A percentile compares a stretch with the other conserved stretches of the same genome.
phyloP scores from a whole-genome alignment of 2,329 filamentous ascomycete species.

The Penicillium thymicola region DNA sequence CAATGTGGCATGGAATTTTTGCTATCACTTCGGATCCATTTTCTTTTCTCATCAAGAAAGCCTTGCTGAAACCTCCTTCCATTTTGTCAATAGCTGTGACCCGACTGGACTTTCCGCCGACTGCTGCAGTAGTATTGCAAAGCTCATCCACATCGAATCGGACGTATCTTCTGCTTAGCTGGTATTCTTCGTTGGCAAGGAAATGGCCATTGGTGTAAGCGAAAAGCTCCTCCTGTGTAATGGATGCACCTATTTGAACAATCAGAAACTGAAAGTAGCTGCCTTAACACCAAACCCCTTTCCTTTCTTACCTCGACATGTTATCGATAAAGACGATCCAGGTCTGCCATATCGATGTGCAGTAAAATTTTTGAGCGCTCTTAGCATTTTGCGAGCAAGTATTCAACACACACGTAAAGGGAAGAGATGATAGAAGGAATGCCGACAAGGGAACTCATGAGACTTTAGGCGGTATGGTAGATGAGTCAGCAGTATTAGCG shows the following conservation, averaged over 20 bases:
- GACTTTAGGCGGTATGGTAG: background rate
- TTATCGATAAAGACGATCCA: slow-evolving; percentile 9
- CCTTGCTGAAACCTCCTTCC: background rate
- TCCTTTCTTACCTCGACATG: slow-evolving; percentile 16
- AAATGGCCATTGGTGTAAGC: background rate
- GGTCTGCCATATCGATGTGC: background rate
- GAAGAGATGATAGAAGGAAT: background rate
- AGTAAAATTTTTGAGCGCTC: slow-evolving; percentile 4
- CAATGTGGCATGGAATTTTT: background rate
- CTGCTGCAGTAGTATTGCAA: background rate
- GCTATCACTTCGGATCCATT: background rate
- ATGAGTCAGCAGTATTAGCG: background rate
- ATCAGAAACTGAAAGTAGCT: slow-evolving; percentile 5
- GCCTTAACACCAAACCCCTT: slow-evolving; percentile 1
- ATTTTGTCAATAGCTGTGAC: background rate
- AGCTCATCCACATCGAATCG: background rate
- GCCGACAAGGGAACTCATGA: background rate
- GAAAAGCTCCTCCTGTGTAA: slow-evolving; percentile 23
- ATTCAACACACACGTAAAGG: background rate
- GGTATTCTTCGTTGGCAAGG: background rate
- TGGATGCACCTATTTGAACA: slow-evolving; percentile 20
- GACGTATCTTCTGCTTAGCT: background rate
- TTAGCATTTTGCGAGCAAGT: slow-evolving; percentile 2
- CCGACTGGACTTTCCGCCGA: background rate
- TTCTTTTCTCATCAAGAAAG: background rate